Percentiles rank a stretch among this genome's conserved stretches.
phyloP scores from a whole-genome alignment of 768 basidiomycete species.

The Lyophyllum shimeji region DNA sequence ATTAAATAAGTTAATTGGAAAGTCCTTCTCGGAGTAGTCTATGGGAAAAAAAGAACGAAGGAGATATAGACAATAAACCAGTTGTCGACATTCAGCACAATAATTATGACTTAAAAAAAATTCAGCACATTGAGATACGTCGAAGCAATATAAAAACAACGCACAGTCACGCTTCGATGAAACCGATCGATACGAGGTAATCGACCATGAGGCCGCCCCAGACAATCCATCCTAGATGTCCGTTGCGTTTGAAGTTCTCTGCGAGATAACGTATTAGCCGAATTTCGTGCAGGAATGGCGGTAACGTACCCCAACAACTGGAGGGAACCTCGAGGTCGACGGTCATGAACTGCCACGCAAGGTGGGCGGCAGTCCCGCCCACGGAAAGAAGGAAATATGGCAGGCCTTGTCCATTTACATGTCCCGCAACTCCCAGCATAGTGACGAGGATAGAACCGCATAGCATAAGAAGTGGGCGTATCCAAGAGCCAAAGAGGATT shows the following conservation, averaged over 20 bases:
- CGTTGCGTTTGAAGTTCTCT: constrained; percentile 50
- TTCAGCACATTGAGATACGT: not conserved
- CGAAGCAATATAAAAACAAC: not conserved
- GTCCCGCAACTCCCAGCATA: constrained; percentile 52
- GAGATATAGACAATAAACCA: not conserved
- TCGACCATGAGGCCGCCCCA: constrained; percentile 44
- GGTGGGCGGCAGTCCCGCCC: constrained; percentile 41
- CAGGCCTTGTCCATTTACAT: constrained; percentile 51
- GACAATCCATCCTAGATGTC: constrained; percentile 45
- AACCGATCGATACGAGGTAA: constrained; percentile 24
- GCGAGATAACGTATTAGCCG: not conserved
- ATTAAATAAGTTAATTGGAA: too few species aligned
- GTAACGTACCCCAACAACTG: constrained; percentile 46
- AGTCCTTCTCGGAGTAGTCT: too few species aligned
- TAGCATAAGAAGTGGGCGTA: constrained; percentile 52
- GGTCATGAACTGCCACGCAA: constrained; percentile 47
- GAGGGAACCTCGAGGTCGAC: constrained; percentile 41
- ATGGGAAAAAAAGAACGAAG: too few species aligned
- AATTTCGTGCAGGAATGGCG: not conserved
- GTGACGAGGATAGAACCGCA: constrained; percentile 54
- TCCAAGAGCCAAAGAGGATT: constrained; percentile 62
- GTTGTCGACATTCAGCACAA: not conserved
- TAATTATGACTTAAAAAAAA: not conserved
- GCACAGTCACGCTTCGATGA: not conserved
- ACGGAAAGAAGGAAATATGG: constrained; percentile 45